Evolutionary conservation across 2,329 filamentous ascomycete species (phyloP).

Genomic region (Exophiala calicioides): DNA sequence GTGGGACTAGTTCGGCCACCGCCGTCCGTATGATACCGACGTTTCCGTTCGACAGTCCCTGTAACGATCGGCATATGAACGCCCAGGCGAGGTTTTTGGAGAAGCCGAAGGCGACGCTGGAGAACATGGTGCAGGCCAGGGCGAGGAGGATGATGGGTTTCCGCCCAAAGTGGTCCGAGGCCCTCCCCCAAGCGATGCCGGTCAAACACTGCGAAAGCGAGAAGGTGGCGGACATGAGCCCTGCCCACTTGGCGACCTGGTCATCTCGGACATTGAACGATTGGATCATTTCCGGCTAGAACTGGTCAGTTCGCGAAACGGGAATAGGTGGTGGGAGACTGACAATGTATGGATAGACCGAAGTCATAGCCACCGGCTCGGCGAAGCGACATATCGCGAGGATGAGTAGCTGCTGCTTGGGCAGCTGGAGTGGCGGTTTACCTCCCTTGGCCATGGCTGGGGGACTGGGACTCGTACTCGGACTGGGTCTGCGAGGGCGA

Average conservation of each 20-base stretch:
- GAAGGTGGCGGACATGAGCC: slow-evolving; percentile 70
- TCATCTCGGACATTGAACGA: slow-evolving; percentile 71
- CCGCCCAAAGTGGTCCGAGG: slow-evolving; percentile 76
- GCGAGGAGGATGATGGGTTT: slow-evolving; percentile 79
- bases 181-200: slow-evolving; percentile 72
- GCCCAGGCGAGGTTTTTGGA: slow-evolving; percentile 78
- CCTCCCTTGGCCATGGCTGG: slow-evolving; percentile 25
- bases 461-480: background rate
- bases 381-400: slow-evolving; percentile 77
- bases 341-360: slow-evolving; percentile 64
- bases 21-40: slow-evolving; percentile 91
- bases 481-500: too few relatives aligned
- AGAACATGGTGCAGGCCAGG: slow-evolving; percentile 75
- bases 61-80: slow-evolving; percentile 72
- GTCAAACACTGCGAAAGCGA: slow-evolving; percentile 71
- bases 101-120: slow-evolving; percentile 80
- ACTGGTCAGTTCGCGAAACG: slow-evolving; percentile 24
- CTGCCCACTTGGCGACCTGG: slow-evolving; percentile 78
- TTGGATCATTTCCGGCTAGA: slow-evolving; percentile 77
- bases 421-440: slow-evolving; percentile 60
- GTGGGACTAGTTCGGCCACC: slow-evolving; percentile 88
- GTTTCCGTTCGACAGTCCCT: slow-evolving; percentile 85
- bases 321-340: background rate
- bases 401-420: slow-evolving; percentile 74
- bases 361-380: slow-evolving; percentile 69